Conservation (phyloP, 805 yeast species). For the Wickerhamomyces xylosicus region DNA sequence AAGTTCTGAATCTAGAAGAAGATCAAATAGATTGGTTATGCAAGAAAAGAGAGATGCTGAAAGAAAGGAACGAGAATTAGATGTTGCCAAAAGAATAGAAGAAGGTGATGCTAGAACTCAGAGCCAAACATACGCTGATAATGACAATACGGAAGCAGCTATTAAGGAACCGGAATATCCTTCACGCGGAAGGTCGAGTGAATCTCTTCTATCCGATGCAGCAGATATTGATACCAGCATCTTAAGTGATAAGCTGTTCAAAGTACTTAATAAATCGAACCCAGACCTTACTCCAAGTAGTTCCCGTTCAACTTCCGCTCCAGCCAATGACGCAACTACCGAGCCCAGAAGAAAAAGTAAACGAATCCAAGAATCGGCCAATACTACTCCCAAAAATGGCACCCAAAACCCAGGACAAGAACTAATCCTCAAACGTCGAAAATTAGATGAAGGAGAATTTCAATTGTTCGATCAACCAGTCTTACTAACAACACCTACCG, state of each 20-base stretch:
- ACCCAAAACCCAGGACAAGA: neutral
- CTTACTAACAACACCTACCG: neutral
- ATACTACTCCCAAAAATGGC: neutral
- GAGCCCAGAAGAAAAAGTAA: neutral
- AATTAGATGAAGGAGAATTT: neutral
- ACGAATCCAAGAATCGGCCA: neutral
- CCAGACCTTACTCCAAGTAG: too few relatives aligned
- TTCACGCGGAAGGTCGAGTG: too few relatives aligned
- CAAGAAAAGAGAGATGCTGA: neutral
- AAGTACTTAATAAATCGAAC: too few relatives aligned
- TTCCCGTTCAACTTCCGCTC: too few relatives aligned
- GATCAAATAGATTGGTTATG: neutral
- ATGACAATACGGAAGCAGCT: too few relatives aligned
- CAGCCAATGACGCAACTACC: too few relatives aligned
- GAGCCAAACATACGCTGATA: too few relatives aligned
- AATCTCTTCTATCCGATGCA: too few relatives aligned
- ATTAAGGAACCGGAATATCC: too few relatives aligned
- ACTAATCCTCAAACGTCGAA: neutral
- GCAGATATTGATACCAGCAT: too few relatives aligned
- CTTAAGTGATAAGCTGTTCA: too few relatives aligned
- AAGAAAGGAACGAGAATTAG: neutral
- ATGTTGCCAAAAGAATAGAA: neutral
- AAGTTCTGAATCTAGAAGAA: neutral
- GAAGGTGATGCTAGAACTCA: neutral
- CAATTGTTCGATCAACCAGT: too few relatives aligned